Percentiles rank a stretch among this genome's conserved stretches.
These are phyloP conservation scores for Marasmius tenuissimus DNA, from an alignment of 1,284 basidiomycete species.

Conservation along the genomic window DNA sequence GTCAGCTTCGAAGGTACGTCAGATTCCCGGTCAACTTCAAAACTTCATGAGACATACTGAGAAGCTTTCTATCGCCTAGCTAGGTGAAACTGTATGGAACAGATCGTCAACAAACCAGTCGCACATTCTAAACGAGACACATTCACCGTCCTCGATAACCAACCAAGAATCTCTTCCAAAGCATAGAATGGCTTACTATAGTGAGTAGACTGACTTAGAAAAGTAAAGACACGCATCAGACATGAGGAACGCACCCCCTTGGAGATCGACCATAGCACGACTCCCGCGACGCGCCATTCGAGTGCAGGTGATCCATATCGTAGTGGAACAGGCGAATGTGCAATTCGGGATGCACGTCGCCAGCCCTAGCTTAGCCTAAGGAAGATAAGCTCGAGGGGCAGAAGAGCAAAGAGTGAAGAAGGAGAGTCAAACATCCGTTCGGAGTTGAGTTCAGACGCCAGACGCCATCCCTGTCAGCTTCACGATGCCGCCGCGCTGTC, in stretches of 20 bases:
- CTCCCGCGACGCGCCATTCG: not conserved
- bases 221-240: not conserved
- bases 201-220: not conserved
- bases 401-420: not conserved
- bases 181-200: conserved; percentile 47
- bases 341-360: not conserved
- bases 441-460: not conserved
- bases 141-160: conserved; percentile 83
- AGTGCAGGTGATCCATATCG: not conserved
- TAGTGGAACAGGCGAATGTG: not conserved
- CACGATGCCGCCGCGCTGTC: not conserved
- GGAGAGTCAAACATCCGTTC: not conserved
- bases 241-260: no score
- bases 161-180: conserved; percentile 75
- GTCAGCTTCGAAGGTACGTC: conserved; percentile 39
- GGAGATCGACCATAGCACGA: not conserved
- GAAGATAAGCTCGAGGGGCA: not conserved
- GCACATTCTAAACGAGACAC: not conserved
- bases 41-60: conserved; percentile 47
- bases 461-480: not conserved
- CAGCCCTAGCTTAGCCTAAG: not conserved
- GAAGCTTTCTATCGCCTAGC: conserved; percentile 58
- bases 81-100: conserved; percentile 58
- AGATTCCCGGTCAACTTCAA: not conserved
- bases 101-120: no score